Evolutionary conservation across 2,329 filamentous ascomycete species (phyloP).

Genomic region (Aspergillus flavus): DNA sequence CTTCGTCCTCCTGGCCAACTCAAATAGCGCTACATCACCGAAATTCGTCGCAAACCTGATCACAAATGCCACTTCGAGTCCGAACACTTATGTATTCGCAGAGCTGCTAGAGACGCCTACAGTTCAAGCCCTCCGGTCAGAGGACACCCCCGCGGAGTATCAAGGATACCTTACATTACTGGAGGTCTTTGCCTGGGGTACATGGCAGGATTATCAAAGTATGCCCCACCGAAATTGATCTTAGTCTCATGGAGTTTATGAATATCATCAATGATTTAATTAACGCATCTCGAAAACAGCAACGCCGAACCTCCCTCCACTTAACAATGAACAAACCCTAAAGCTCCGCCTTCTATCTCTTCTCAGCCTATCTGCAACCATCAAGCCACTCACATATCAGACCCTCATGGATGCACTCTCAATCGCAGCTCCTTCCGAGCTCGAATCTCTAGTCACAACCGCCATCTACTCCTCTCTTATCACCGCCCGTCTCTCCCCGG

Average conservation of each 20-base stretch:
- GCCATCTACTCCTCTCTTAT: constrained; percentile 86
- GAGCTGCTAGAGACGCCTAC: constrained; percentile 84
- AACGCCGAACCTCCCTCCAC: constrained; percentile 64
- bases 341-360: constrained; percentile 93
- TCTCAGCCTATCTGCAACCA: constrained; percentile 73
- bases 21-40: constrained; percentile 70
- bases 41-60: constrained; percentile 85
- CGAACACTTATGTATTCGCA: constrained; percentile 88
- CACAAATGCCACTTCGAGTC: constrained; percentile 82
- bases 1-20: constrained; percentile 87
- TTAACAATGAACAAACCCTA: constrained; percentile 71
- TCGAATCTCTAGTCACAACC: constrained; percentile 84
- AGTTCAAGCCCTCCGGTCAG: constrained; percentile 69
- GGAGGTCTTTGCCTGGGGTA: constrained; percentile 90
- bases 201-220: constrained; percentile 76
- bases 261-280: neutral
- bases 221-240: constrained; percentile 13
- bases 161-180: constrained; percentile 69
- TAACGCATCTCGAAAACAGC: constrained; percentile 31
- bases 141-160: constrained; percentile 61
- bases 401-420: constrained; percentile 68
- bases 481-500: constrained; percentile 81
- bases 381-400: constrained; percentile 70
- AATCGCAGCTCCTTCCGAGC: constrained; percentile 66
- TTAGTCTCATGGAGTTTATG: neutral